Conservation (phyloP, 1,284 basidiomycete genomes). For the Heterobasidion annosum region DNA sequence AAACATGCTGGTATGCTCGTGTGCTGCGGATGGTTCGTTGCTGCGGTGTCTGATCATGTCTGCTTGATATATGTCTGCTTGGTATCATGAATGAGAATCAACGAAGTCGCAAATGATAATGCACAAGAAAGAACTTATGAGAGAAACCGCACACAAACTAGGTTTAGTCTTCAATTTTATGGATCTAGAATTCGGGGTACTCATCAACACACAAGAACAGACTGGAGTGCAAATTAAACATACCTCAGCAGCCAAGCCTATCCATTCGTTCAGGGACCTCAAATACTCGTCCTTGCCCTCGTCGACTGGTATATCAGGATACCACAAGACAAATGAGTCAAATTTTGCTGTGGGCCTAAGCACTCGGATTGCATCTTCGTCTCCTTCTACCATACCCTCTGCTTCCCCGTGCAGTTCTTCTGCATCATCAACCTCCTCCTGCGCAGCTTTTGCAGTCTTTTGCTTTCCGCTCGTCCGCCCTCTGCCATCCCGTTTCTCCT, state of each 20-base stretch:
- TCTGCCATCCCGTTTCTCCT: slow-evolving; percentile 8
- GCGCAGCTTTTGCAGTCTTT: slow-evolving; percentile 1
- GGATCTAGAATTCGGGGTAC: no score
- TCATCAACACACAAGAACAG: no score
- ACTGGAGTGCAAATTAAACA: slow-evolving; percentile 11
- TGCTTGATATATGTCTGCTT: no score
- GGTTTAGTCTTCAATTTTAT: no score
- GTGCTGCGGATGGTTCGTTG: no score
- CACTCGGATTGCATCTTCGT: slow-evolving; percentile 19
- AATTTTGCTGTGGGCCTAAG: slow-evolving; percentile 46
- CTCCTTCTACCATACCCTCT: slow-evolving; percentile 8
- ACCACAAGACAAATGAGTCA: slow-evolving; percentile 59
- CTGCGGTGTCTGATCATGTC: no score
- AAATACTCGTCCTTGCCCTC: slow-evolving; percentile 61
- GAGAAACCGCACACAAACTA: no score
- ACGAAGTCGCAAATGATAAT: no score
- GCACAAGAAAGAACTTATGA: no score
- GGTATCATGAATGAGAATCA: no score
- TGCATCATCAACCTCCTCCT: slow-evolving; percentile 14
- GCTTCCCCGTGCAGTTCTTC: slow-evolving; percentile 13
- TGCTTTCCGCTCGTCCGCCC: slow-evolving; percentile 12
- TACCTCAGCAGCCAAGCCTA: slow-evolving; percentile 47
- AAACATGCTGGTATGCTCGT: no score
- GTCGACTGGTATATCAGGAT: slow-evolving; percentile 61
- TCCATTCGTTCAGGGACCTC: slow-evolving; percentile 60